Evolutionary conservation across 306 rosid species (phyloP).

Genomic region (Trifolium subterraneum): DNA sequence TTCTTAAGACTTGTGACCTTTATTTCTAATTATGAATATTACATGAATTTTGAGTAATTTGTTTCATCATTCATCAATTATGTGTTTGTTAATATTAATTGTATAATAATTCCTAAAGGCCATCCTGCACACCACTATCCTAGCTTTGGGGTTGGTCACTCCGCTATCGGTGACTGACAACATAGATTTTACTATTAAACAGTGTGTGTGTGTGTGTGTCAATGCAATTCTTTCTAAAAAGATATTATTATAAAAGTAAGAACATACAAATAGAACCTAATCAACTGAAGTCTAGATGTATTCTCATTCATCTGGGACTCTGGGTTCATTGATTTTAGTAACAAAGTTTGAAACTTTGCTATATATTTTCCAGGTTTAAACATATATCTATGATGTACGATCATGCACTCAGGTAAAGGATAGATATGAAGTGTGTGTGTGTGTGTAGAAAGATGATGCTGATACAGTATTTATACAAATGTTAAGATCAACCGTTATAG

Average conservation of each 20-base stretch:
- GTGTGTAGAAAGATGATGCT: background rate
- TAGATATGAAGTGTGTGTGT: background rate
- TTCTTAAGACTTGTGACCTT: too few species aligned
- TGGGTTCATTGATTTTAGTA: background rate
- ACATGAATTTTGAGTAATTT: background rate
- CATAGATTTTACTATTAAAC: background rate
- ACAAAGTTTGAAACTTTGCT: slow-evolving; percentile 9
- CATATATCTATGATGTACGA: slow-evolving; percentile 17
- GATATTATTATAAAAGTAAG: background rate
- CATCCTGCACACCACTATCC: background rate
- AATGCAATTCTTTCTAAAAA: background rate
- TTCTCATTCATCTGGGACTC: slow-evolving; percentile 5
- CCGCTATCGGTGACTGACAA: background rate
- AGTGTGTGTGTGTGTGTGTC: slow-evolving; percentile 14
- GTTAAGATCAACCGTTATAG: slow-evolving; percentile 12
- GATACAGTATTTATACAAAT: slow-evolving; percentile 14
- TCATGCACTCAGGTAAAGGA: background rate
- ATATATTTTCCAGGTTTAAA: slow-evolving; percentile 1
- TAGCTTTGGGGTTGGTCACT: background rate
- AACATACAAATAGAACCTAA: slow-evolving; percentile 19
- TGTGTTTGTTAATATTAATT: background rate
- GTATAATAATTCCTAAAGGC: background rate
- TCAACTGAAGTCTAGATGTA: slow-evolving; percentile 22
- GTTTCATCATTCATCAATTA: background rate
- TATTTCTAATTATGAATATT: background rate